These are phyloP conservation scores for Dictyostelium citrinum DNA, from an alignment of 78 protist species.

Conservation along the genomic window DNA sequence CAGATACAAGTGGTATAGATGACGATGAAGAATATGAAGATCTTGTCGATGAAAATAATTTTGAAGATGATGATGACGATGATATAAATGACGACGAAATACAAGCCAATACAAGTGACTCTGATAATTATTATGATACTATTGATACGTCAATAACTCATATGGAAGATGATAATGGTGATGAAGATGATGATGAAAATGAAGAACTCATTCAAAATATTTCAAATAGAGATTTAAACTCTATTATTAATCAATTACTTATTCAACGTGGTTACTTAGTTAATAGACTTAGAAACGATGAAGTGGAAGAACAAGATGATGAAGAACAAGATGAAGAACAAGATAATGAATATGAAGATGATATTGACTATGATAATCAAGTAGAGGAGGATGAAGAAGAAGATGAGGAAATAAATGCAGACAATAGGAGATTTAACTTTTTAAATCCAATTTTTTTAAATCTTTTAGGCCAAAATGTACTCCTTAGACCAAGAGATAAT, in stretches of 20 bases:
- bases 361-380: no score
- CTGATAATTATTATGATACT: background rate
- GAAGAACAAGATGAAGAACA: background rate
- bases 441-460: background rate
- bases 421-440: background rate
- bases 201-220: background rate
- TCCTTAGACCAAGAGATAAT: background rate
- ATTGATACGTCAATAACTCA: background rate
- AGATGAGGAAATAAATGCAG: background rate
- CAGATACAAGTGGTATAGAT: conserved; percentile 24
- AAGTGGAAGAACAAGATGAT: background rate
- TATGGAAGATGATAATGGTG: background rate
- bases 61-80: conserved; percentile 38
- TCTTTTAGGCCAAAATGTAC: background rate
- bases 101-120: background rate
- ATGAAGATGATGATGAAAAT: background rate
- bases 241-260: background rate
- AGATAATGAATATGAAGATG: background rate
- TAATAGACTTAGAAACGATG: background rate
- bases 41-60: background rate
- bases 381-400: background rate
- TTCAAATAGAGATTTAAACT: background rate
- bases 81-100: background rate
- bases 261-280: background rate
- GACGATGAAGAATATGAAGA: conserved; percentile 61